These are phyloP conservation scores for Backusella macrospora DNA, from an alignment of 192 early-diverging fungal genomes.

Conservation along the genomic window DNA sequence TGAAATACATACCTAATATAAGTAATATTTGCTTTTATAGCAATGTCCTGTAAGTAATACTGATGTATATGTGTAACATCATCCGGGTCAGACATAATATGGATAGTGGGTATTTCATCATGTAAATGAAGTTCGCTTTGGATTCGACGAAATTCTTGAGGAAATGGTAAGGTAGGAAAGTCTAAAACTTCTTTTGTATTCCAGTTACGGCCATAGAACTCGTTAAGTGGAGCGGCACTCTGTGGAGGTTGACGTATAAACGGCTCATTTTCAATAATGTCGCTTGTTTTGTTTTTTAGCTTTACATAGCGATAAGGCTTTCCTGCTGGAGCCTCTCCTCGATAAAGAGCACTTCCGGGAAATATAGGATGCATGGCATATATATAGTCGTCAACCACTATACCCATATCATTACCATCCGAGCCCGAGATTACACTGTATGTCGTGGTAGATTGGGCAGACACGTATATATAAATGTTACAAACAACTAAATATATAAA, in stretches of 20 bases:
- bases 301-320: slow-evolving; percentile 22
- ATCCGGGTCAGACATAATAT: background rate
- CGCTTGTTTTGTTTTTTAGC: background rate
- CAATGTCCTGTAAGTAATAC: slow-evolving; percentile 4
- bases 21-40: background rate
- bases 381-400: background rate
- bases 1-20: slow-evolving; percentile 6
- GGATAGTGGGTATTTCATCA: slow-evolving; percentile 11
- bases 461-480: background rate
- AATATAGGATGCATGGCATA: background rate
- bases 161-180: background rate
- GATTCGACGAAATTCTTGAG: background rate
- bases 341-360: background rate
- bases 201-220: slow-evolving; percentile 34
- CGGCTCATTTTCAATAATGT: slow-evolving; percentile 6
- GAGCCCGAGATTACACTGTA: slow-evolving; percentile 19
- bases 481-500: background rate
- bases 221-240: background rate
- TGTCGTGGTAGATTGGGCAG: background rate
- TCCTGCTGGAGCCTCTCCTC: slow-evolving; percentile 23
- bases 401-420: background rate
- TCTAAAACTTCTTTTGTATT: slow-evolving; percentile 3
- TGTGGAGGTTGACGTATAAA: slow-evolving; percentile 18
- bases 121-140: background rate
- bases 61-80: background rate